Evolutionary conservation across 495 filamentous ascomycete species (phyloP).

Genomic region (Gamarada debralockiae): DNA sequence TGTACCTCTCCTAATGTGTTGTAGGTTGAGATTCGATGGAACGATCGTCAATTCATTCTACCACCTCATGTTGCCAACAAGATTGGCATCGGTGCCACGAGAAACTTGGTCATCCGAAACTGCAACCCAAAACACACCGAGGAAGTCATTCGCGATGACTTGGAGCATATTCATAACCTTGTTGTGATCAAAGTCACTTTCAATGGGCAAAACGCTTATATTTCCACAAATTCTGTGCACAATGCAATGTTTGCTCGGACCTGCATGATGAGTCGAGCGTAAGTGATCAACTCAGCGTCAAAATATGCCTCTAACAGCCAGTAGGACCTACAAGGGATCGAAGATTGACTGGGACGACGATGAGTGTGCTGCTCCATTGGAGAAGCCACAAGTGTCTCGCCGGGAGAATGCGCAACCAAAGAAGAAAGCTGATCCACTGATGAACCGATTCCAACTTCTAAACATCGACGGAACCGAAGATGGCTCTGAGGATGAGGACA

Average conservation of each 20-base stretch:
- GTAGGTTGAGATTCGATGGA: slow-evolving; percentile 65
- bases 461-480: slow-evolving; percentile 45
- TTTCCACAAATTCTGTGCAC: slow-evolving; percentile 75
- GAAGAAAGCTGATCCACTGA: slow-evolving; percentile 30
- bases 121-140: slow-evolving; percentile 58
- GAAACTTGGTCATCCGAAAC: slow-evolving; percentile 66
- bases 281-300: slow-evolving; percentile 14
- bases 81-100: slow-evolving; percentile 67
- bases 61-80: slow-evolving; percentile 62
- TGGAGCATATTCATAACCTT: slow-evolving; percentile 81
- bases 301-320: slow-evolving; percentile 46
- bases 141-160: slow-evolving; percentile 60
- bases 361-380: slow-evolving; percentile 65
- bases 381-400: slow-evolving; percentile 20
- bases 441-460: slow-evolving; percentile 65
- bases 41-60: slow-evolving; percentile 68
- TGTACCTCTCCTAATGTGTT: slow-evolving; percentile 14
- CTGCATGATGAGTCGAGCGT: slow-evolving; percentile 71
- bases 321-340: slow-evolving; percentile 71
- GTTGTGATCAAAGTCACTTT: slow-evolving; percentile 65
- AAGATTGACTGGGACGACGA: slow-evolving; percentile 71
- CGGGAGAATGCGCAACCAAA: slow-evolving; percentile 33
- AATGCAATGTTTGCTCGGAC: slow-evolving; percentile 70
- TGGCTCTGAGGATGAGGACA: slow-evolving; percentile 14
- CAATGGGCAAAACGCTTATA: slow-evolving; percentile 50